These are phyloP conservation scores for Backusella liffmaniae DNA, from an alignment of 192 early-diverging fungal genomes.

Conservation along the genomic window DNA sequence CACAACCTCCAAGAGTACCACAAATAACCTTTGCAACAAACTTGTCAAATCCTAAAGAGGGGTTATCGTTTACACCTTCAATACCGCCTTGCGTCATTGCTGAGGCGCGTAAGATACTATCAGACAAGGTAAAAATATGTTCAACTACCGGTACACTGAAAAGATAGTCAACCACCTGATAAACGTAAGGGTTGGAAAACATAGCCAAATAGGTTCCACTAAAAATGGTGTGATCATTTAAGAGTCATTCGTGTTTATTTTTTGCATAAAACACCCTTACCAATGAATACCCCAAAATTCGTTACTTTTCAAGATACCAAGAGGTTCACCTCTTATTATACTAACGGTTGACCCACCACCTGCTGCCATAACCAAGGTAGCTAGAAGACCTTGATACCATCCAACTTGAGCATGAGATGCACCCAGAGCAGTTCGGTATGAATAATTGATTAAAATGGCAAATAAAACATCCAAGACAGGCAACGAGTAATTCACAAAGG, in stretches of 20 bases:
- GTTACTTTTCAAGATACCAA: constrained; percentile 28
- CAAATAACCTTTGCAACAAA: constrained; percentile 34
- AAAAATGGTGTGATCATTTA: background rate
- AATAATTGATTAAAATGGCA: constrained; percentile 22
- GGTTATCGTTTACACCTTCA: constrained; percentile 27
- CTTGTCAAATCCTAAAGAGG: constrained; percentile 25
- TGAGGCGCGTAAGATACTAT: constrained; percentile 26
- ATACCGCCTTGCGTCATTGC: constrained; percentile 26
- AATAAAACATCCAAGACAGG: constrained; percentile 17
- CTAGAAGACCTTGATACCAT: constrained; percentile 36
- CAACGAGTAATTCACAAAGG: background rate
- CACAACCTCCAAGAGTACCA: constrained; percentile 36
- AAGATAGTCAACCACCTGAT: constrained; percentile 14
- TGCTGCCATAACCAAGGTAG: constrained; percentile 30
- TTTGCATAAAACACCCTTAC: constrained; percentile 14
- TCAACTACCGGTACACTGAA: constrained; percentile 17
- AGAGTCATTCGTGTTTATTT: background rate
- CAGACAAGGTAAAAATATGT: constrained; percentile 18
- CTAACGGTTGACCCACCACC: constrained; percentile 33
- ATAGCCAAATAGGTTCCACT: constrained; percentile 29
- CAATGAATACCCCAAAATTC: constrained; percentile 31
- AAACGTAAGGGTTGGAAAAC: constrained; percentile 26
- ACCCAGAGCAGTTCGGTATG: constrained; percentile 20
- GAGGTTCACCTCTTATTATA: constrained; percentile 30
- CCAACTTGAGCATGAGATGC: constrained; percentile 31